Evolutionary conservation across 805 yeast species (phyloP), one percentile per base, ranked within the genome.

Genomic region (Zygotorulaspora danielsina): DNA sequence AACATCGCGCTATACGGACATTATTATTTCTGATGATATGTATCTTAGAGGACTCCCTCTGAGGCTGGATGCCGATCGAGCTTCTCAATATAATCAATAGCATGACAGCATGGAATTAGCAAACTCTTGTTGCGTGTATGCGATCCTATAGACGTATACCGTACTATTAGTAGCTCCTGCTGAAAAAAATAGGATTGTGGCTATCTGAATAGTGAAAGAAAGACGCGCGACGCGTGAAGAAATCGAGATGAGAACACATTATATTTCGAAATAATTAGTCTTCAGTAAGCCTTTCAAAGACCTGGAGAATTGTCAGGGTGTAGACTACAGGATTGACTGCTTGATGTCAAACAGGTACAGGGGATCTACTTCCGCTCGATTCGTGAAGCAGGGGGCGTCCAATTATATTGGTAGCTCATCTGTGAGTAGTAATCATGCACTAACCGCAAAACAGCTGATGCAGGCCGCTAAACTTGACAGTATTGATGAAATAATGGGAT

Each of bases 401-500:
- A 50, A 59, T 62, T 28, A 36, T 29, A 7, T 43, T 28, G 22
- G 38, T 19, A 5, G 18, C 9, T 15, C 22, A 28, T 44, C 52
- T 19, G 37, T 41, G 26, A 40, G 51, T 17, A 54, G 49, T 19
- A 42, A 50, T 28, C 55, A 50, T 47, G 62, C 59, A 11, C 38
- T 55, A 9, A 46, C 59, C 19, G 57, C 67, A 15, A 59, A 66
- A 64, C 52, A 76, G 67, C 35, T 61, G 42, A 57, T 72, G 38
- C 82, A 79, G 18, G 70, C 79, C 19, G 78, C 75, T 8, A 71
- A 75, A 44, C 69, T 77, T 6, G 95, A 88, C 54, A 70, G 72
- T 19, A 67, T 89, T 7, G 98, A 90, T 55, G 59, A 79, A 1
- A 63, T 75, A 41, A 87, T 94, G 93, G 98, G 97, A 9, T 93